Evolutionary conservation across 2,329 filamentous ascomycete species (phyloP).

Genomic region (Pyricularia sp.): DNA sequence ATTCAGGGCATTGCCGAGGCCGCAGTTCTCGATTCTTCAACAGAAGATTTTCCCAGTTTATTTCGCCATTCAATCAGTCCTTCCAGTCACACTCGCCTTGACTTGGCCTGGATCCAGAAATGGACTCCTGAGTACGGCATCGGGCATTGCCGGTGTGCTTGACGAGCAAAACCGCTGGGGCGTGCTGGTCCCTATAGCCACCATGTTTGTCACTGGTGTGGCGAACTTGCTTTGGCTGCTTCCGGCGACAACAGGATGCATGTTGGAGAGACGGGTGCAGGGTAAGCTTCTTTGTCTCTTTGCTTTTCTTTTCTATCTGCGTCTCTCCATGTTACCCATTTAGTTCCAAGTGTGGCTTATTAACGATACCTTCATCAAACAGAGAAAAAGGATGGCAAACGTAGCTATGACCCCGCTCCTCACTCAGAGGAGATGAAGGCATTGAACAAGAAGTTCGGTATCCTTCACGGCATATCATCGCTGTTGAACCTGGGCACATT

Average conservation of each 20-base stretch:
- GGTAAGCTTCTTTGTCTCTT: constrained; percentile 35
- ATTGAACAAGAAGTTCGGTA: constrained; percentile 70
- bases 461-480: constrained; percentile 73
- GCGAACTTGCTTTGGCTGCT: constrained; percentile 64
- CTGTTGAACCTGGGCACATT: constrained; percentile 68
- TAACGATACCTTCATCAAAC: constrained; percentile 4
- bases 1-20: constrained; percentile 66
- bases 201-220: constrained; percentile 61
- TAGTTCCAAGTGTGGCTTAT: background rate
- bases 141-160: constrained; percentile 46
- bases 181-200: constrained; percentile 59
- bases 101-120: constrained; percentile 63
- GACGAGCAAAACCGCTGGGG: constrained; percentile 50
- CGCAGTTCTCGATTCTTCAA: constrained; percentile 76
- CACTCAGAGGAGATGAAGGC: constrained; percentile 78
- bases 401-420: constrained; percentile 67
- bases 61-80: constrained; percentile 71
- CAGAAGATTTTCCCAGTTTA: constrained; percentile 77
- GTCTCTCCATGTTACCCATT: background rate
- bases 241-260: constrained; percentile 65
- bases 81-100: constrained; percentile 64
- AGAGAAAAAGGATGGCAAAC: constrained; percentile 86
- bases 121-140: constrained; percentile 22
- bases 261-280: constrained; percentile 69
- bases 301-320: no score